phyloP scores from a whole-genome alignment of 805 yeast genomes.

The Tetrapisispora iriomotensis region DNA sequence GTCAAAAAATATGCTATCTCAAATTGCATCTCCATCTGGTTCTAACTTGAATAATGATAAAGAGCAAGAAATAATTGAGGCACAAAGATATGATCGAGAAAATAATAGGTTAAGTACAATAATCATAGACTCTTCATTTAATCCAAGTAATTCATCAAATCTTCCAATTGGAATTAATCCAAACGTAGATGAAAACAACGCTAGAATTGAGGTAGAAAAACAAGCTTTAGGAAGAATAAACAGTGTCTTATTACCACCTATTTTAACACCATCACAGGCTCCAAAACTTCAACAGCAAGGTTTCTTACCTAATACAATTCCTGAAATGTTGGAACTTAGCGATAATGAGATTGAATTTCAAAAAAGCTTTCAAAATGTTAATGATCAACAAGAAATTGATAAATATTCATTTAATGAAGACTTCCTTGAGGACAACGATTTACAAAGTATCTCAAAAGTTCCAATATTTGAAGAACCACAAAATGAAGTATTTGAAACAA shows the following conservation, averaged over 20 bases:
- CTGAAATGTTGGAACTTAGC: neutral
- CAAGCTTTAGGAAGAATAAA: slow-evolving; percentile 24
- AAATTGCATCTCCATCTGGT: neutral
- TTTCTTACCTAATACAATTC: neutral
- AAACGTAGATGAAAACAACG: neutral
- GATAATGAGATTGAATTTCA: neutral
- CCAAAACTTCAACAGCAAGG: neutral
- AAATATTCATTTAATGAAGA: slow-evolving; percentile 1
- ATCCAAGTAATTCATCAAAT: neutral
- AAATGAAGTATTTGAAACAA: neutral
- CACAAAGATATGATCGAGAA: neutral
- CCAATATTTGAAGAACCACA: slow-evolving; percentile 5
- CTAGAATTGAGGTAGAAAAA: slow-evolving; percentile 19
- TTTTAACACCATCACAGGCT: slow-evolving; percentile 1
- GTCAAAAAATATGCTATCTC: slow-evolving; percentile 18
- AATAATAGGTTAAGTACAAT: neutral
- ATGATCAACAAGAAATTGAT: neutral
- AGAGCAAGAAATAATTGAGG: neutral
- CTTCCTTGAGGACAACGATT: slow-evolving; percentile 9
- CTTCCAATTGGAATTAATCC: neutral
- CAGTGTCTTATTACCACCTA: slow-evolving; percentile 26
- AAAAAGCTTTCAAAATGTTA: neutral
- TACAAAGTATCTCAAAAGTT: slow-evolving; percentile 16
- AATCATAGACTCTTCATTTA: neutral
- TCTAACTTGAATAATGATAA: neutral